A percentile compares a stretch with the other conserved stretches of the same genome.
Conservation (phyloP, 495 filamentous ascomycete genomes). For the Rhypophila decipiens region DNA sequence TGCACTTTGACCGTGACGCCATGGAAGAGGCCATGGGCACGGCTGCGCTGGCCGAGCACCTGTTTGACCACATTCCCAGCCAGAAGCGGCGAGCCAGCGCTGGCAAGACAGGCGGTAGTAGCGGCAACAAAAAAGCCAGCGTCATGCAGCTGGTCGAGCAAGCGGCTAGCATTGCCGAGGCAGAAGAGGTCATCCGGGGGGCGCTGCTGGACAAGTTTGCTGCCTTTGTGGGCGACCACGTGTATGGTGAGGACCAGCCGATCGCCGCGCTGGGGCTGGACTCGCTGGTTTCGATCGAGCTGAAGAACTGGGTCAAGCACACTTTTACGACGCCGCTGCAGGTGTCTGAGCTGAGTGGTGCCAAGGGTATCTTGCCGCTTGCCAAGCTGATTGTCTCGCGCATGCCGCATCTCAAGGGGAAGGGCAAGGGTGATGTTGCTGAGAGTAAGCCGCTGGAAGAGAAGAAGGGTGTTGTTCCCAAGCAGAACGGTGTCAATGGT, state of each 20-base stretch:
- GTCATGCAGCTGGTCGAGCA: background rate
- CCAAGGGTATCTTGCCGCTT: background rate
- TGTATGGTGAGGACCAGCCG: background rate
- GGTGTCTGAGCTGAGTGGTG: background rate
- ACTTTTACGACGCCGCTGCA: constrained; percentile 1
- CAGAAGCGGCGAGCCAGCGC: background rate
- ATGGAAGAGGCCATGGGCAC: background rate
- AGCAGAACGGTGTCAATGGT: background rate
- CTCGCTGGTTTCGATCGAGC: constrained; percentile 1
- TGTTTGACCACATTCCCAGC: background rate
- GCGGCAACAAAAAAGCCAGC: background rate
- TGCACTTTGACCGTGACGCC: constrained; percentile 1
- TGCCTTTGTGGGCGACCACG: background rate
- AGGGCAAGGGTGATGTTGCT: background rate
- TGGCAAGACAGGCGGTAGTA: background rate
- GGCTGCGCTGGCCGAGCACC: background rate
- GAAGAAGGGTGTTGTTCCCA: background rate
- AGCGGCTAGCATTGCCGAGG: background rate
- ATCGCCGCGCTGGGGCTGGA: background rate
- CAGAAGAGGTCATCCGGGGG: background rate
- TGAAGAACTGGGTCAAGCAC: constrained; percentile 4
- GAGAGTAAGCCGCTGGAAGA: background rate
- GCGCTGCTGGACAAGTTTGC: constrained; percentile 1
- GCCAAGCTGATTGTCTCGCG: constrained; percentile 2
- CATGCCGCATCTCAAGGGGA: background rate